Base-by-base conservation (phyloP, 208 protist genomes). In the Leishmania braziliensis region DNA sequence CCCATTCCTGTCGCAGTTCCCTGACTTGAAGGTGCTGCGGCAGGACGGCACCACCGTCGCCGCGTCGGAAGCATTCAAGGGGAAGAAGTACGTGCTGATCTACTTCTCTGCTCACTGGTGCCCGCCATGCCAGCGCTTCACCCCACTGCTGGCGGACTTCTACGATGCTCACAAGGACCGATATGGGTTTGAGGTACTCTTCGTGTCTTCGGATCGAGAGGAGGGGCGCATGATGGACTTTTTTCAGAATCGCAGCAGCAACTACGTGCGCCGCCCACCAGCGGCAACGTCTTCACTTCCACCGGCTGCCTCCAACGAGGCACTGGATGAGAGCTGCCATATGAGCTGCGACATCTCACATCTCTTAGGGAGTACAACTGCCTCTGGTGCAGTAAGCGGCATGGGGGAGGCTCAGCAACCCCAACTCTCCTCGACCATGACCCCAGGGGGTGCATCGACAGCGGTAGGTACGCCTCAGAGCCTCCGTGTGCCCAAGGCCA, bases 41-140 rank as follows among this genome's bases (percentile, higher is more conserved):
- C 87, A 91, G 58, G 87, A 88, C 56, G 90, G 85, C 29, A 82
- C 58, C 79, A 86, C 50, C 20, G 79, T 86, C 2, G 9, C 83
- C 39, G 81, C 83, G 5, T 39, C 79, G 20, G 79, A 78, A 9
- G 89, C 86, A 0, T 81, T 94, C 46, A 56, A 83, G 5, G 87
- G 83, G 16, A 93, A 93, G 53, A 78, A 78, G 68, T 92, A 92
- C 71, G 73, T 96, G 0, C 56, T 95, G 0, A 71, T 96, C 18
- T 97, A 96, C 87, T 97, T 98, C 81, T 89, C 88, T 26, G 94
- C 95, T 33, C 91, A 96, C 87, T 96, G 92, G 88, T 94, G 90
- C 81, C 92, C 90, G 16, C 91, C 93, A 16, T 97, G 95, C 81
- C 89, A 92, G 77, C 74, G 84, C 71, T 95, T 97, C 80, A 97